Base-by-base conservation (phyloP, 352 stramenopile species). In the Globisporangium alternatum region DNA sequence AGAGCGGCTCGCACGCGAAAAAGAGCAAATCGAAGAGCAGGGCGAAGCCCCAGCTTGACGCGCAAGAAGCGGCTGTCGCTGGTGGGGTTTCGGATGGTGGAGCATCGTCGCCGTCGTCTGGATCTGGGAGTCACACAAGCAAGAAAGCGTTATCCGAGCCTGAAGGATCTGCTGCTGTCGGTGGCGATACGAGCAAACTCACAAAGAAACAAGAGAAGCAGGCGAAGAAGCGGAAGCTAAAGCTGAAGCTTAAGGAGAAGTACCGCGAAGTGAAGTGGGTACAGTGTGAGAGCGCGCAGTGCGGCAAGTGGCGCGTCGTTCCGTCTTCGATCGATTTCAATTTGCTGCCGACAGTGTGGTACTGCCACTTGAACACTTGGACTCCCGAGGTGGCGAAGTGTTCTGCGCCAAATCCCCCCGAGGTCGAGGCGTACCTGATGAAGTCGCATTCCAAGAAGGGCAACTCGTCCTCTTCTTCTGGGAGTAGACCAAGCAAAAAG, bases 281-380 rank as follows among this genome's bases (percentile, higher is more conserved):
- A 2, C 95, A 98, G 75, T 98, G 96, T 67, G 96, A 98, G 54
- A 86, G 70, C 49, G 95, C 93, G 62, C 71, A 89, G 25, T 99
- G 96, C 71, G 78, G 81, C 5, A 98, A 98, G 70, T 99, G 96
- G 96, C 92, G 96, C 31, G 86, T 98, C 35, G 83, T 98, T 41
- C 93, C 96, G 10, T 73, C 77, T n/a, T 84, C 76, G n/a, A 91
- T 98, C 56, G 83, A 98, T 56, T 86, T 93, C 22, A 83, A 91
- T 41, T 73, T 78, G 25, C 77, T 99, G 25, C 96, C 96, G 10
- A 83, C 96, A 5, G 78, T 96, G 30, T 99, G 86, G 86, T 91
- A 84, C 49, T 95, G 86, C 55, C 71, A 88, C 30, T 64, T 93
- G 28, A 95, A 95, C 61, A 92, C 84, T 6, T 95, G 86, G 86